Evolutionary conservation across 1,139 yeast genomes (phyloP).

Genomic region (Saccharomyces hybrid): DNA sequence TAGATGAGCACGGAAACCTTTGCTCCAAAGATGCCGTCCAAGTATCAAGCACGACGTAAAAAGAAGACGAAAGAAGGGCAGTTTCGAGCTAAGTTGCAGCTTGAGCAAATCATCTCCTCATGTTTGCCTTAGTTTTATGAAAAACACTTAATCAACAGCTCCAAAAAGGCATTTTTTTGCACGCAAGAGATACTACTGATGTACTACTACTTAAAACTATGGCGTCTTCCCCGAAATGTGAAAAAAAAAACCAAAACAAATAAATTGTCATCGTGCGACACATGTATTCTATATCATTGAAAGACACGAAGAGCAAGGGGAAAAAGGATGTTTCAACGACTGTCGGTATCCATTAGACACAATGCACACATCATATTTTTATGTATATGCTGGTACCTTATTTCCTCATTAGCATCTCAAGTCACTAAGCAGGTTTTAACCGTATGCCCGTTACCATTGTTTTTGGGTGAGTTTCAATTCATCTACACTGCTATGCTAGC

Average conservation of each 20-base stretch:
- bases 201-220: not conserved
- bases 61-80: no score
- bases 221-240: not conserved
- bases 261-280: not conserved
- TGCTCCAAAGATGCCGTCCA: no score
- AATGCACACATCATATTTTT: conserved; percentile 37
- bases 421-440: conserved; percentile 71
- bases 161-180: no score
- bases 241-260: not conserved
- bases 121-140: no score
- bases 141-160: no score
- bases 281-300: not conserved
- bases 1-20: not conserved
- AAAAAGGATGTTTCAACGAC: not conserved
- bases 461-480: conserved; percentile 84
- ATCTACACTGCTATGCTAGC: conserved; percentile 48
- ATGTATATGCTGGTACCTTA: conserved; percentile 73
- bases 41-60: no score
- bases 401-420: conserved; percentile 76
- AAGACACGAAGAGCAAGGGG: conserved; percentile 1
- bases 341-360: conserved; percentile 7
- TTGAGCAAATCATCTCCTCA: no score
- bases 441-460: conserved; percentile 68
- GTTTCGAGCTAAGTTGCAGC: no score
- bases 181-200: not conserved